Evolutionary conservation across 768 basidiomycete genomes (phyloP), one percentile per base, ranked within the genome.

Genomic region (Scleroderma bovista): DNA sequence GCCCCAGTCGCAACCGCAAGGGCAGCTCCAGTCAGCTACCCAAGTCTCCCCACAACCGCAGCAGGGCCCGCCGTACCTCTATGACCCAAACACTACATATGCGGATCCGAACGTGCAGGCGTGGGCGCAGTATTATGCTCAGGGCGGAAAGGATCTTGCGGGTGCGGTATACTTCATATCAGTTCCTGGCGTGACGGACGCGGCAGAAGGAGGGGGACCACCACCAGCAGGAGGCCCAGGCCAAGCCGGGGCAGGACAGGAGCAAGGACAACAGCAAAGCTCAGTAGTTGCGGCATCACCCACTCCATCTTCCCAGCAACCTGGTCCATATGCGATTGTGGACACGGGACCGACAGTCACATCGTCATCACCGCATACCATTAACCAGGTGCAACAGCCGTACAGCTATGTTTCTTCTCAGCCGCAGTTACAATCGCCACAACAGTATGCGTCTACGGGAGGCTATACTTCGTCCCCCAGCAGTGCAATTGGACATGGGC

Each of bases 101-200:
- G 67, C 80, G 15, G 89, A 93, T 62, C 78, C 81, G 48, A 89
- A 89, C 54, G 88, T 84, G 19, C 88, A 91, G 61, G 86, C 86
- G 0, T 92, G 89, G 89, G 89, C 87, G 6, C 78, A 82, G 56
- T 93, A 93, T 65, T 92, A 92, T 61, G 82, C 83, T 1, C 79
- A 84, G 51, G 90, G 90, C 22, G 89, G 89, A 3, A 78, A 67
- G 41, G 89, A 91, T 51, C 64, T 73, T 0, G 80, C 85, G 6
- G 90, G 90, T 9, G 72, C 84, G 8, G 85, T 91, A 34, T 93
- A 93, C 68, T 93, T 93, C 58, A 67, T 85, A 44, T 81, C 80
- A 2, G 80, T 91, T 1, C 88, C 88, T 7, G 88, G 87, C 2
- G 73, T 91, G 39, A 83, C 79, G 57, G 80, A 79, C 46, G 65